These are phyloP conservation scores for Tricladium varicosporioides DNA, from an alignment of 2,329 filamentous ascomycete species.

Conservation along the genomic window DNA sequence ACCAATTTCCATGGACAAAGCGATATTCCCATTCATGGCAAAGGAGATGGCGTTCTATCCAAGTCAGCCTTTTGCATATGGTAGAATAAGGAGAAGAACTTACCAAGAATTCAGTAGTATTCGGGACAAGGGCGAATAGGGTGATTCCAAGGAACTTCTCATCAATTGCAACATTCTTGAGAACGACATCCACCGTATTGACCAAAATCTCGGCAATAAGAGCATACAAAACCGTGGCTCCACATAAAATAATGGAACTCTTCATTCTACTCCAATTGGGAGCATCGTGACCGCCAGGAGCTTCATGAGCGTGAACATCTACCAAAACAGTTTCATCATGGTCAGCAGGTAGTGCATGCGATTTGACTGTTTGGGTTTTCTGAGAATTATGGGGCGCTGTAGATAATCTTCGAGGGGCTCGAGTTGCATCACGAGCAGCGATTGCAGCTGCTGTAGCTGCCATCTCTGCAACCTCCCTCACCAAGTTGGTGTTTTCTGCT, in stretches of 20 bases:
- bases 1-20: constrained; percentile 97
- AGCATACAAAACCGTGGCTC: constrained; percentile 90
- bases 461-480: constrained; percentile 88
- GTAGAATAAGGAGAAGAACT: constrained; percentile 33
- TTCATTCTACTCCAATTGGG: constrained; percentile 95
- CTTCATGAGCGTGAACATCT: constrained; percentile 42
- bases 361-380: constrained; percentile 29
- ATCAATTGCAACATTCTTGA: constrained; percentile 86
- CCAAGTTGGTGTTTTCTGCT: constrained; percentile 76
- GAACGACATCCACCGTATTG: constrained; percentile 93
- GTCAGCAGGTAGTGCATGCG: constrained; percentile 34
- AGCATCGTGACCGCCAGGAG: constrained; percentile 75
- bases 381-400: constrained; percentile 38
- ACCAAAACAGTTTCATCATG: constrained; percentile 20
- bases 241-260: constrained; percentile 84
- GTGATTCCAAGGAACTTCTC: constrained; percentile 98
- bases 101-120: constrained; percentile 96
- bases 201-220: constrained; percentile 96
- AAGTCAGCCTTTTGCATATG: constrained; percentile 16
- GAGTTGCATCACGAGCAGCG: constrained; percentile 73
- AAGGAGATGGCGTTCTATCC: constrained; percentile 89
- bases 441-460: constrained; percentile 87
- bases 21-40: constrained; percentile 99
- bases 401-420: constrained; percentile 49
- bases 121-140: constrained; percentile 92